Evolutionary conservation across 495 filamentous ascomycete genomes (phyloP), one percentile per base, ranked within the genome.

Genomic region (Cenococcum geophilum): DNA sequence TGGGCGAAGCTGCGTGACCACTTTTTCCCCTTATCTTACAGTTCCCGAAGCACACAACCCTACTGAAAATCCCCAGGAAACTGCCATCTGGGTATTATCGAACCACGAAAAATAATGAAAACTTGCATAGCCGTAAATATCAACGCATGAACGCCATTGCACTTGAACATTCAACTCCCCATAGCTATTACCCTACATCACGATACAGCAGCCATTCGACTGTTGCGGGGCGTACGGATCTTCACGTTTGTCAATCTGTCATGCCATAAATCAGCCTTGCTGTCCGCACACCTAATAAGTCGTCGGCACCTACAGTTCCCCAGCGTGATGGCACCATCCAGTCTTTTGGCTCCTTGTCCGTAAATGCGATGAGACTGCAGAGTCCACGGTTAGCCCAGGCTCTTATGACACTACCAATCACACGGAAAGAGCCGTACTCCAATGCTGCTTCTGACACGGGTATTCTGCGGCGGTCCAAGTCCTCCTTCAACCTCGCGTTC

Each of bases 301-400:
- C 35, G 10, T 45, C 16, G 25, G 61, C 42, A 68, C 86, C 74
- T 81, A 97, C 91, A 63, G 83, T 80, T 62, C 95, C 93, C 93
- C 95, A 97, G 72, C 95, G 86, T 53, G 88, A 92, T 55, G 93
- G 93, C 64, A 98, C 93, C 93, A 98, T 98, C 74, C 92, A 97
- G 73, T 98, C 93, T 76, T 90, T 89, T 65, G 93, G 97, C 74
- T 76, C 75, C 50, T 86, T 89, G 72, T 92, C 92, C 76, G 91
- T 96, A 76, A 97, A 97, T 63, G 87, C 86, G 71, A 98, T 97
- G 72, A 97, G 86, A 63, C 93, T 98, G 72, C 63, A 48, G 36
- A 36, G 9, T 40, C 36, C 6, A 14, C 14, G 14, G 59, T 61
- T 48, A 67, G 62, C 54, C 32, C 10, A 55, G 43, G 34, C 42